Percentiles rank a stretch among this genome's conserved stretches.
Evolutionary conservation across 148 eudicot genomes (phyloP).

Genomic region (Silene conica): DNA sequence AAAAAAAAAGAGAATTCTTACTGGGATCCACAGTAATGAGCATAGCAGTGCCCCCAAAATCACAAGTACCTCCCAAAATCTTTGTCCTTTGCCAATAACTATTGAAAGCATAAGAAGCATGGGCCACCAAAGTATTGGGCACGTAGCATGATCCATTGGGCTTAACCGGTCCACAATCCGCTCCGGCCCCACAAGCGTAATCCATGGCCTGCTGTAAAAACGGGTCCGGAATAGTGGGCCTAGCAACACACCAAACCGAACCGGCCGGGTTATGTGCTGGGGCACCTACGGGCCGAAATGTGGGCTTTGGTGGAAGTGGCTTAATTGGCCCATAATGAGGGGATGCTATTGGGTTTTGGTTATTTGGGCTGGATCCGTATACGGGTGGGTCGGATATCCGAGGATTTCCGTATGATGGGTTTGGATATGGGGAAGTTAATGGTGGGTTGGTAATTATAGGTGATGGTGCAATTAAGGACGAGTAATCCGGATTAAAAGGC

Average conservation of each 20-base stretch:
- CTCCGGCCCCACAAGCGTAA: conserved; percentile 49
- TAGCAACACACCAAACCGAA: conserved; percentile 49
- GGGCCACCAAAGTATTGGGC: conserved; percentile 41
- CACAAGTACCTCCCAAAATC: conserved; percentile 43
- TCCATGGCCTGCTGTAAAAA: conserved; percentile 43
- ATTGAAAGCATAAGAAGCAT: conserved; percentile 58
- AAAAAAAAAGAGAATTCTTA: conserved; percentile 15
- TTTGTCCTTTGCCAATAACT: conserved; percentile 57
- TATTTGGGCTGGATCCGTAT: conserved; percentile 10
- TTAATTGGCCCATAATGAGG: conserved; percentile 18
- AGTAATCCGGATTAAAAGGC: conserved; percentile 3
- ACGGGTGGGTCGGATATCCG: conserved; percentile 15
- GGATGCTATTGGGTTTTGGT: background rate
- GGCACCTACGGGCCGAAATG: conserved; percentile 12
- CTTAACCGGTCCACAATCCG: conserved; percentile 28
- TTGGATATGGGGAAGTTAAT: conserved; percentile 3
- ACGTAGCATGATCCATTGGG: conserved; percentile 38
- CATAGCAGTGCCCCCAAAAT: conserved; percentile 55
- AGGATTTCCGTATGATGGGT: conserved; percentile 13
- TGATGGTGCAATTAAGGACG: conserved; percentile 21
- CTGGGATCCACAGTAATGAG: conserved; percentile 49
- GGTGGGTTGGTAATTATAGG: background rate
- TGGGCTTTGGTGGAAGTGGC: background rate
- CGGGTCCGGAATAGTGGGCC: conserved; percentile 37
- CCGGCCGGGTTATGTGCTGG: conserved; percentile 14